Base-by-base conservation (phyloP, 2,329 filamentous ascomycete species). In the Xylaria sp. region DNA sequence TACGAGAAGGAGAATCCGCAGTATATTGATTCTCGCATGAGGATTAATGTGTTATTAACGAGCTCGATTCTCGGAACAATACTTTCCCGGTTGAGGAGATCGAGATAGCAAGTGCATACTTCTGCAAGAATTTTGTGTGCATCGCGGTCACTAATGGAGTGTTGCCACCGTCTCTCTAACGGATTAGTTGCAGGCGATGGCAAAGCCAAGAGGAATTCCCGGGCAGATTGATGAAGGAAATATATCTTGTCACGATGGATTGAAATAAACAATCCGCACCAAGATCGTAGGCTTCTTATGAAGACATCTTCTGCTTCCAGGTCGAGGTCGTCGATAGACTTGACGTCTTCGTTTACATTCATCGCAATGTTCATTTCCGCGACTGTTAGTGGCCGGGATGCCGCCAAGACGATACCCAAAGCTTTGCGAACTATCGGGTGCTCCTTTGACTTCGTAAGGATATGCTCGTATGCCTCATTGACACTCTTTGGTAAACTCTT, bases 311-410 rank as follows among this genome's bases (percentile, higher is more conserved):
- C 51, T 34, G 37, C 44, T 37, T 63, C 61, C 2, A 63, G 34
- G 8, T 59, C 54, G 8, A 61, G 50, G 34, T 63, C 50, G 2
- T 57, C 0, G 10, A 59, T 44, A 16, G 55, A 57, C 39, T 59
- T 55, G 11, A 30, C 13, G 34, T 51, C 54, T 10, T 23, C 1
- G 16, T 61, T 37, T 16, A 59, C 34, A 37, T 57, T 55, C 3
- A 59, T 7, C 2, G 61, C 61, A 11, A 63, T n/a, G 9, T 63
- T 59, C 61, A 63, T 63, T 53, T 63, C 61, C n/a, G 42, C 1
- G 10, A 63, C 16, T 2, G 61, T 59, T 4, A 63, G 37, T 0
- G 61, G 61, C 48, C 59, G 56, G 37, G 10, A 8, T 10, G 59
- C 59, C 13, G 11, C 53, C 6, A 63, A 39, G 6, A 63, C 46